Conservation (phyloP, 371 early-diverging fungal genomes). For the Lichtheimia corymbifera region DNA sequence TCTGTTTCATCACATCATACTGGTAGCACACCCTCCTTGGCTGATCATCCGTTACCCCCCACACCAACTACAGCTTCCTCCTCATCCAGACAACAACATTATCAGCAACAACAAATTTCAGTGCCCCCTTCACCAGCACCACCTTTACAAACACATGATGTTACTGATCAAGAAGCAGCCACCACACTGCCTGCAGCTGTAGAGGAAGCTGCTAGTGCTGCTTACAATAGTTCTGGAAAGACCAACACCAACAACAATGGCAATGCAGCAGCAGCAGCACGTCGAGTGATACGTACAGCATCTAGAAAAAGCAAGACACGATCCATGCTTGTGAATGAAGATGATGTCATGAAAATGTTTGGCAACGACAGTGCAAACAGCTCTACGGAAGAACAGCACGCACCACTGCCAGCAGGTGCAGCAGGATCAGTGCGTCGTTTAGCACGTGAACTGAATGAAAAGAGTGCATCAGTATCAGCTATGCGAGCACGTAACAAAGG, state of each 20-base stretch:
- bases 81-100: too few relatives aligned
- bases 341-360: constrained; percentile 29
- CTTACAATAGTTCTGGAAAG: background rate
- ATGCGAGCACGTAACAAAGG: constrained; percentile 5
- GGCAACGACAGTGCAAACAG: background rate
- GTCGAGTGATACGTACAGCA: constrained; percentile 27
- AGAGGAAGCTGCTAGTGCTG: background rate
- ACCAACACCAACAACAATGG: background rate
- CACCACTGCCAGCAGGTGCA: constrained; percentile 34
- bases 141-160: background rate
- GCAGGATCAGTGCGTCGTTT: constrained; percentile 38
- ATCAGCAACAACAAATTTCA: too few relatives aligned
- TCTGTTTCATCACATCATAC: background rate
- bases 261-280: constrained; percentile 21
- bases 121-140: background rate
- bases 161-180: background rate
- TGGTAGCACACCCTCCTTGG: background rate
- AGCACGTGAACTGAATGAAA: constrained; percentile 29
- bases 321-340: constrained; percentile 28
- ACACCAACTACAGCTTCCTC: background rate
- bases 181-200: background rate
- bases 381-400: constrained; percentile 3
- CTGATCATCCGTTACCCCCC: background rate
- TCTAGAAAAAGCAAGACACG: constrained; percentile 30
- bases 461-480: constrained; percentile 19